Evolutionary conservation across 164 flowering plant genomes (phyloP), one percentile per base, ranked within the genome.

Genomic region (Kingdonia uniflora): DNA sequence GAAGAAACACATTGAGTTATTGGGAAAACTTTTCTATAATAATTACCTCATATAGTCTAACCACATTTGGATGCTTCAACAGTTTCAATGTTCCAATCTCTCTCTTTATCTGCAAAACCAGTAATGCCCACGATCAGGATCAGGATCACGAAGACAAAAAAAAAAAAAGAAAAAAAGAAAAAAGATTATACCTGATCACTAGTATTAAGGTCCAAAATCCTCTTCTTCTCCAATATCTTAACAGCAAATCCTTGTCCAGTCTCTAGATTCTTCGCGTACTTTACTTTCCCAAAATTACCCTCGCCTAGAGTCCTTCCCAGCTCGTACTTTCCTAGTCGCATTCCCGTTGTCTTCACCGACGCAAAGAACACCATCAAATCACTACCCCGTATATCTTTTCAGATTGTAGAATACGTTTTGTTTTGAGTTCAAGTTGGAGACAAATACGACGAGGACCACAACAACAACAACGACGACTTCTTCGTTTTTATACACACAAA

Each of bases 231-330:
- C n/a, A 92, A 38, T 42, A 92, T 80, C 65, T 92, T 92, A 46
- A 92, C 76, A 11, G 98, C 98, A 58, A 80, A 87, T 2, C 68
- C 64, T 1, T 52, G 57, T 1, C 95, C 96, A 1, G 98, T 62
- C 1, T 78, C 78, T 2, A 74, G 24, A 56, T 87, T 52, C 60
- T 33, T 69, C 0, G 95, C 96, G 59, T 64, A 76, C 41, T 84
- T 87, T 1, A 91, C 98, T 58, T 87, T 91, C 10, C 95, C 96
- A 55, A 85, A 87, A 67, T 85, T 87, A 19, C 98, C 95, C 60
- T 87, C 83, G 0, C 96, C 98, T 0, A 92, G 71, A 37, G 78
- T 82, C 68, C 76, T 74, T 37, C 95, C 96, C 0, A 92, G 52
- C 75, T 87, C 85, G 76, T 92, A 92, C 60, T 87, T 91, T 6